Evolutionary conservation across 108 stramenopile genomes (phyloP).

Genomic region (Conticribra weissflogii): DNA sequence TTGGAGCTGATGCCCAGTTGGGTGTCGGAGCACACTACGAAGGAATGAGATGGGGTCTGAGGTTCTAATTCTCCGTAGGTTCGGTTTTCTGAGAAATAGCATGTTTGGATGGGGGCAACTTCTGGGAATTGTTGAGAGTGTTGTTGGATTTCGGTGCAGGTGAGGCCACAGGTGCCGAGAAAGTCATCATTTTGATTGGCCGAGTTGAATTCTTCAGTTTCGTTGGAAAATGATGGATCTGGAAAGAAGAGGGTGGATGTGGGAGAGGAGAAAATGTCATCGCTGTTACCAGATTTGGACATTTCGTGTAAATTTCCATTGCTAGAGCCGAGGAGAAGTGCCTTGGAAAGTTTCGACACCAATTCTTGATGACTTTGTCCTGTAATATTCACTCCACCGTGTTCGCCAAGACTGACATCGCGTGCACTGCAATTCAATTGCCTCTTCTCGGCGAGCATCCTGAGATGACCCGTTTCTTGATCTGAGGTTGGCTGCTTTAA

Average conservation of each 20-base stretch:
- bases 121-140: background rate
- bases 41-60: conserved; percentile 38
- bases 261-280: background rate
- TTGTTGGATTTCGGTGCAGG: background rate
- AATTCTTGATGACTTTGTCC: background rate
- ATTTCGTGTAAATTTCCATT: background rate
- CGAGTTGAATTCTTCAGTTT: background rate
- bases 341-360: background rate
- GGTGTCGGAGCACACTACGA: conserved; percentile 73
- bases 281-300: background rate
- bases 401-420: background rate
- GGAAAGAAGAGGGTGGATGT: background rate
- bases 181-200: background rate
- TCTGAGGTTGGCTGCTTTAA: conserved; percentile 24
- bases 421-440: background rate
- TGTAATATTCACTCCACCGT: background rate
- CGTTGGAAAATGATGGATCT: background rate
- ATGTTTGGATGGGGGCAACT: too few relatives aligned
- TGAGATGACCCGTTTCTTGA: conserved; percentile 28
- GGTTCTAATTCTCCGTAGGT: conserved; percentile 1
- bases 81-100: too few relatives aligned
- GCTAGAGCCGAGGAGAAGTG: background rate
- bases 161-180: background rate
- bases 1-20: conserved; percentile 62
- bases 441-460: background rate